Conservation (phyloP, 192 early-diverging fungal genomes). For the Mortierella claussenii region DNA sequence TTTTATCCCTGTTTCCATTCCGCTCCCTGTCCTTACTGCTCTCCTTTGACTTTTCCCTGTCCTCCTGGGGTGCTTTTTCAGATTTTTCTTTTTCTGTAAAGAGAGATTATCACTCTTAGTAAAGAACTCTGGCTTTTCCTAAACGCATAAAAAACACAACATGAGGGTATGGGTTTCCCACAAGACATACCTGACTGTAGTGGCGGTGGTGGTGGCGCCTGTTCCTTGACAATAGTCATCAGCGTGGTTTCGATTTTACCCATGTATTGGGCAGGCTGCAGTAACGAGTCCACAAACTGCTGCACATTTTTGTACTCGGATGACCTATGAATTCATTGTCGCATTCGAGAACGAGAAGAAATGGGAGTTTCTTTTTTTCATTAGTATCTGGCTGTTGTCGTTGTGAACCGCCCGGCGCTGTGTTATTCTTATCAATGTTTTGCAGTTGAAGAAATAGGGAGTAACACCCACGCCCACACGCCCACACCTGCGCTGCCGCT, state of each 20-base stretch:
- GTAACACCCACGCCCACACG: too few relatives aligned
- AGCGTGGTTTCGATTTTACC: conserved; percentile 42
- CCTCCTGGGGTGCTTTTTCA: too few relatives aligned
- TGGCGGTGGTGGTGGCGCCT: conserved; percentile 25
- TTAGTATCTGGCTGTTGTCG: too few relatives aligned
- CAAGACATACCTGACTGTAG: background rate
- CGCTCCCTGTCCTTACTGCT: conserved; percentile 6
- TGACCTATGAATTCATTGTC: conserved; percentile 11
- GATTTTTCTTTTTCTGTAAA: conserved; percentile 20
- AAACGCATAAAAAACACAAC: background rate
- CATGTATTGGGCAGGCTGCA: conserved; percentile 46
- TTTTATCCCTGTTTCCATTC: conserved; percentile 19
- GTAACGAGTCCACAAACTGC: conserved; percentile 40
- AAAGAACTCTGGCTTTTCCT: too few relatives aligned
- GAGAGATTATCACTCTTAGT: too few relatives aligned
- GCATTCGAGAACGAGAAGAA: background rate
- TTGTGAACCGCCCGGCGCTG: too few relatives aligned
- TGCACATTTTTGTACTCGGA: conserved; percentile 51
- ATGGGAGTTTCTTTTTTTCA: background rate
- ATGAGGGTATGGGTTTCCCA: too few relatives aligned
- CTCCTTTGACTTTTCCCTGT: background rate
- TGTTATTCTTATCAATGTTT: too few relatives aligned
- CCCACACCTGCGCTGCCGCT: too few relatives aligned
- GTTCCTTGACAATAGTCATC: conserved; percentile 46
- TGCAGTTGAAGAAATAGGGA: too few relatives aligned